A percentile compares a stretch with the other conserved stretches of the same genome.
phyloP scores from a whole-genome alignment of 345 rosid genomes.

The Turnera subulata region DNA sequence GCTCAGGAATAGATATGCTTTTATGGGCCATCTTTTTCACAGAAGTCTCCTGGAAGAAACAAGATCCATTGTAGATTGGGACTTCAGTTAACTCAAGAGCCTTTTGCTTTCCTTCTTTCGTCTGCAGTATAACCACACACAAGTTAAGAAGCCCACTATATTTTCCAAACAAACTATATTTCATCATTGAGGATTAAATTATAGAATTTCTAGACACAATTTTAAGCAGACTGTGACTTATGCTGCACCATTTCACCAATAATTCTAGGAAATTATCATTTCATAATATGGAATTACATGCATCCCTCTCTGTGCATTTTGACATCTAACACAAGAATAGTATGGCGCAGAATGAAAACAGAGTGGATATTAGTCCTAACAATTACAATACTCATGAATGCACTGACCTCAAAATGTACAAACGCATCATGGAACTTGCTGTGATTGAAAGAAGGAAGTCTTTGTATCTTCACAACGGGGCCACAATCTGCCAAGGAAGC shows the following conservation, averaged over 20 bases:
- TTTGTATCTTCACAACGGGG: conserved; percentile 22
- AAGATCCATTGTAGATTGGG: neutral
- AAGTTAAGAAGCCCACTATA: neutral
- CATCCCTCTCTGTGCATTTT: neutral
- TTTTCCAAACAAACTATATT: neutral
- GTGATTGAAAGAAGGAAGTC: conserved; percentile 16
- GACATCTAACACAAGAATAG: neutral
- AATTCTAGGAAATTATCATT: neutral
- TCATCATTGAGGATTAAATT: too few species aligned
- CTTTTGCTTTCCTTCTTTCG: conserved; percentile 17
- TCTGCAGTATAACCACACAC: conserved; percentile 22
- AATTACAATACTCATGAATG: neutral
- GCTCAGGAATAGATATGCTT: conserved; percentile 28
- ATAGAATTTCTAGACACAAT: too few species aligned
- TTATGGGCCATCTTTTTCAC: conserved; percentile 15
- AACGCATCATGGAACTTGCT: conserved; percentile 28
- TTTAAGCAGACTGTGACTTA: too few species aligned
- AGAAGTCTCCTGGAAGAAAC: conserved; percentile 28
- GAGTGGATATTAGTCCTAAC: neutral
- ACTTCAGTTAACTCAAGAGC: conserved; percentile 28
- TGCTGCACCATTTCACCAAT: neutral
- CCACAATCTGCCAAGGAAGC: conserved; percentile 17
- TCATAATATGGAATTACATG: neutral
- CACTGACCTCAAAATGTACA: conserved; percentile 31
- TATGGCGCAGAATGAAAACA: neutral